Evolutionary conservation across 495 filamentous ascomycete species (phyloP).

Genomic region (Lophiostoma macrostomum): DNA sequence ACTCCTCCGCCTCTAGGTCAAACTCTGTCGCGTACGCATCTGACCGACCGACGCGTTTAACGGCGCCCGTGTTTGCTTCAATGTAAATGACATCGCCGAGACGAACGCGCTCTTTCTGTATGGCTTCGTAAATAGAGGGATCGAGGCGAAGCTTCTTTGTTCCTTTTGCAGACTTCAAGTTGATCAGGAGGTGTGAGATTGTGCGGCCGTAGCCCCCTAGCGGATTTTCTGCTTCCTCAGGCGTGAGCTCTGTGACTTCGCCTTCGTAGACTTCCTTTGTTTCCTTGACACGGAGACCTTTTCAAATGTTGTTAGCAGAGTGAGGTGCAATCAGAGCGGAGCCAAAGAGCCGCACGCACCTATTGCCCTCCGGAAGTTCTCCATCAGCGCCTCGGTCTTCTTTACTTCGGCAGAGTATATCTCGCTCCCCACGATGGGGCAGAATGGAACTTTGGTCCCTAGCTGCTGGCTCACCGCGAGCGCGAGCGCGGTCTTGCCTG

Average conservation of each 20-base stretch:
- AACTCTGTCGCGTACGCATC: constrained; percentile 98
- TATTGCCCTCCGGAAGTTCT: constrained; percentile 95
- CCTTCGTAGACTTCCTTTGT: constrained; percentile 98
- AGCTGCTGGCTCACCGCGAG: constrained; percentile 92
- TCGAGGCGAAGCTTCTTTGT: constrained; percentile 96
- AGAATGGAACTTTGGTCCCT: constrained; percentile 95
- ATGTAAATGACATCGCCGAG: constrained; percentile 98
- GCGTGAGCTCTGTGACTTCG: constrained; percentile 92
- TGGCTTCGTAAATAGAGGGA: constrained; percentile 96
- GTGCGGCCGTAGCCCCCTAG: constrained; percentile 92
- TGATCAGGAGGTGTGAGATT: constrained; percentile 84
- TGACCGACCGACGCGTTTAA: constrained; percentile 90
- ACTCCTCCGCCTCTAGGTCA: constrained; percentile 96
- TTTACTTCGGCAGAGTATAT: constrained; percentile 97
- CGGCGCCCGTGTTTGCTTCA: constrained; percentile 95
- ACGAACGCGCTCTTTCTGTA: constrained; percentile 94
- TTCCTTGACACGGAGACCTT: constrained; percentile 85
- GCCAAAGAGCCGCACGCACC: constrained; percentile 48
- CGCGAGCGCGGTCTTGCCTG: constrained; percentile 94
- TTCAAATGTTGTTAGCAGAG: not conserved
- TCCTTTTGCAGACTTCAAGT: constrained; percentile 84
- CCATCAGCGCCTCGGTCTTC: constrained; percentile 98
- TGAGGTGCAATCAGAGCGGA: not conserved
- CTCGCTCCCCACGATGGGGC: constrained; percentile 93
- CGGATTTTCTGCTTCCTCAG: constrained; percentile 97